These are phyloP conservation scores for Yarrowia osloensis DNA, from an alignment of 805 yeast species.

Conservation along the genomic window DNA sequence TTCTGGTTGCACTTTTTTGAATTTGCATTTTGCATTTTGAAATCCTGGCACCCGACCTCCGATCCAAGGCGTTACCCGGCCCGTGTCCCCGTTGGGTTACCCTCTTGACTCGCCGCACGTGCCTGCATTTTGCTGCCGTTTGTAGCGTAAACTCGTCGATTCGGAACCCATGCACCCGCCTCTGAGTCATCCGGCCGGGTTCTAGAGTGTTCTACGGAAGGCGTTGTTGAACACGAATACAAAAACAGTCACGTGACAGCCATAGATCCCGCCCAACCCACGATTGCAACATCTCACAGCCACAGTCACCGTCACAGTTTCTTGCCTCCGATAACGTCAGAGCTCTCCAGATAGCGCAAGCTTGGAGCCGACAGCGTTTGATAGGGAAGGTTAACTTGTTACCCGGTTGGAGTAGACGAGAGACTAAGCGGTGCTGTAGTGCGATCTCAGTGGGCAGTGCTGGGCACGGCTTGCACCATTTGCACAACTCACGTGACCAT, in stretches of 20 bases:
- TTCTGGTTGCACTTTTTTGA: too few species aligned
- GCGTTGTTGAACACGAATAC: too few species aligned
- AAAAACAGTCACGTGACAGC: background rate
- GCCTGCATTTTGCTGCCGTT: background rate
- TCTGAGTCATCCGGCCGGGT: background rate
- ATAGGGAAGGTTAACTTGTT: background rate
- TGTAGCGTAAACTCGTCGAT: background rate
- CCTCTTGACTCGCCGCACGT: background rate
- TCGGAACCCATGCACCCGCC: background rate
- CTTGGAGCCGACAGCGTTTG: background rate
- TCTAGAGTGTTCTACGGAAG: too few species aligned
- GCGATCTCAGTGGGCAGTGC: background rate
- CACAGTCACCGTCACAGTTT: background rate
- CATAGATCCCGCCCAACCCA: too few species aligned
- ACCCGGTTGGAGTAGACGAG: background rate
- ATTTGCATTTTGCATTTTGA: too few species aligned
- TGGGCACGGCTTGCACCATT: too few species aligned
- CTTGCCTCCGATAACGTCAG: slow-evolving; percentile 5
- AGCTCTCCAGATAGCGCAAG: slow-evolving; percentile 10
- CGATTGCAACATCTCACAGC: too few species aligned
- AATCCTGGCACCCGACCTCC: too few species aligned
- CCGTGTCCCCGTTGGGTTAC: too few species aligned
- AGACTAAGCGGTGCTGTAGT: too few species aligned
- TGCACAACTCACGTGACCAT: too few species aligned
- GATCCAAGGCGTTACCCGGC: too few species aligned